These are phyloP conservation scores for Jaapia argillacea DNA, from an alignment of 768 basidiomycete genomes.

Conservation along the genomic window DNA sequence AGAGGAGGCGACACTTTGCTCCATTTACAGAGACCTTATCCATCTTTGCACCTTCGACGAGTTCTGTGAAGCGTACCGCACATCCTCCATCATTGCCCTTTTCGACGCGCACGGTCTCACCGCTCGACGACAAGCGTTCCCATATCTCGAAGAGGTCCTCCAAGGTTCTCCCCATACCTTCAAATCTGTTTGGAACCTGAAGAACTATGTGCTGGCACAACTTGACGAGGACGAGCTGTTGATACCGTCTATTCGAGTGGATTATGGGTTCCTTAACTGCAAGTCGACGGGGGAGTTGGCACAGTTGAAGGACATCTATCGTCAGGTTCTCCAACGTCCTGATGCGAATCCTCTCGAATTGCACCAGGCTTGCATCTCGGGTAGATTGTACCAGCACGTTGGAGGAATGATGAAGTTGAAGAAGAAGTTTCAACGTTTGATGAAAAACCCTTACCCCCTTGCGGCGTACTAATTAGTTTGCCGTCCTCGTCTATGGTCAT, in stretches of 20 bases:
- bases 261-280: background rate
- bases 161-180: no score
- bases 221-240: background rate
- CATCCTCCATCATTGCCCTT: conserved; percentile 16
- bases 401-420: background rate
- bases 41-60: conserved; percentile 23
- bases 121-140: background rate
- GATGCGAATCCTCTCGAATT: background rate
- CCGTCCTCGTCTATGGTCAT: no score
- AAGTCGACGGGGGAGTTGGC: background rate
- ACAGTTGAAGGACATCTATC: background rate
- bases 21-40: conserved; percentile 16
- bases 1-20: conserved; percentile 1
- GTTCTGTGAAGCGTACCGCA: conserved; percentile 19
- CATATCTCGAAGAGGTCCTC: no score
- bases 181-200: background rate
- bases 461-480: no score
- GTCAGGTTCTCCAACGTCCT: background rate
- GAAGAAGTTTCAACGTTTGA: no score
- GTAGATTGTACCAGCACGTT: background rate
- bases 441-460: no score
- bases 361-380: background rate
- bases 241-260: background rate
- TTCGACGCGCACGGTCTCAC: conserved; percentile 14
- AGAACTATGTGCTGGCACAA: background rate